Evolutionary conservation across 148 eudicot species (phyloP).

Genomic region (Cornus florida): DNA sequence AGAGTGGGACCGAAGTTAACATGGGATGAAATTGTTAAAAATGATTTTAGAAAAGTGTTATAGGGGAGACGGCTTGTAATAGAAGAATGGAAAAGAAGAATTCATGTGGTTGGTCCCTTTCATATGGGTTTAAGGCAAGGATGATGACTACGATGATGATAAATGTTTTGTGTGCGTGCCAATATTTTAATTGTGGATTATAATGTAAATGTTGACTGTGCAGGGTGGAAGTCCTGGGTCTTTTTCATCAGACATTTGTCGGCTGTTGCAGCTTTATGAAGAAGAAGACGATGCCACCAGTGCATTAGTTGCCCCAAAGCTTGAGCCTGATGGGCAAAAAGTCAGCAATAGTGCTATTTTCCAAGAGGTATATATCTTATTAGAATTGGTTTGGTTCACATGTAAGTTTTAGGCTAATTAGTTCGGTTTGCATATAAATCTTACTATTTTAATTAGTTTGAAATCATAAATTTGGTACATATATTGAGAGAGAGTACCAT

Average conservation of each 20-base stretch:
- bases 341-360: constrained; percentile 28
- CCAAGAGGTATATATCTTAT: constrained; percentile 47
- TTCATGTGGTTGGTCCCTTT: too few species aligned
- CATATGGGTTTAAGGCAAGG: too few species aligned
- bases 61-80: too few species aligned
- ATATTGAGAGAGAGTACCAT: neutral
- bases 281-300: constrained; percentile 99
- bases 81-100: too few species aligned
- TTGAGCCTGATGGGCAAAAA: constrained; percentile 74
- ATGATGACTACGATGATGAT: too few species aligned
- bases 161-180: too few species aligned
- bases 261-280: constrained; percentile 75
- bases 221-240: constrained; percentile 49
- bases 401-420: neutral
- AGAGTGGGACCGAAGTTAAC: too few species aligned
- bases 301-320: constrained; percentile 71
- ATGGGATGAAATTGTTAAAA: too few species aligned
- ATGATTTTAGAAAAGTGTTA: too few species aligned
- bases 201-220: too few species aligned
- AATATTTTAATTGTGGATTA: too few species aligned
- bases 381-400: neutral
- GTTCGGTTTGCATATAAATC: neutral
- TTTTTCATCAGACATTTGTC: constrained; percentile 76
- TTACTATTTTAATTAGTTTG: neutral
- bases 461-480: neutral